Conservation (phyloP, 2,329 filamentous ascomycete species). For the Fusarium sp. region DNA sequence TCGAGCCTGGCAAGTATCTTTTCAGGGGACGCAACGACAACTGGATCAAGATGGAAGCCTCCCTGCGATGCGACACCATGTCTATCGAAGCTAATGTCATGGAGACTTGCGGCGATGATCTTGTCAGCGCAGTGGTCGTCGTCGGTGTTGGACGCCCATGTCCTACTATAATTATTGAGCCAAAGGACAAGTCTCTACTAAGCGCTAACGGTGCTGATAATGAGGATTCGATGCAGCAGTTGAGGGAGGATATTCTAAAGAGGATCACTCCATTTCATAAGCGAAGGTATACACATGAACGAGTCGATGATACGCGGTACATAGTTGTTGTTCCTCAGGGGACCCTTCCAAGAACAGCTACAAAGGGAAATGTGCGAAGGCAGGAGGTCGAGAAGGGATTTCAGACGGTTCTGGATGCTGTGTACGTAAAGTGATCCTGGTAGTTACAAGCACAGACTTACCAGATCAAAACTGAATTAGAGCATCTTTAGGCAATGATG, state of each 20-base stretch:
- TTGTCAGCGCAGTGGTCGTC: slow-evolving; percentile 31
- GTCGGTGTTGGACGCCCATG: slow-evolving; percentile 36
- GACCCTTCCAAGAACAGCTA: slow-evolving; percentile 29
- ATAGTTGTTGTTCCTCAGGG: slow-evolving; percentile 31
- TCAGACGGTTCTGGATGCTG: background rate
- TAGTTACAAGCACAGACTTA: background rate
- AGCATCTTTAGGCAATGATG: background rate
- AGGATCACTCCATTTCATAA: slow-evolving; percentile 38
- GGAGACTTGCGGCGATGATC: slow-evolving; percentile 32
- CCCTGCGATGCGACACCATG: slow-evolving; percentile 35
- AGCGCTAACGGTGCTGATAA: accelerated
- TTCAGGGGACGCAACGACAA: slow-evolving; percentile 37
- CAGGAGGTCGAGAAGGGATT: slow-evolving; percentile 23
- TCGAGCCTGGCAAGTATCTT: slow-evolving; percentile 31
- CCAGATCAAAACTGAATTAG: background rate
- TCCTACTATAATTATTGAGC: slow-evolving; percentile 34
- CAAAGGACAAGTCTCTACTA: background rate
- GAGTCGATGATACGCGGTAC: slow-evolving; percentile 25
- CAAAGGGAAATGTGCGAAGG: slow-evolving; percentile 37
- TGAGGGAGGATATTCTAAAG: slow-evolving; percentile 24
- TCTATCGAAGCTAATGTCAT: slow-evolving; percentile 38
- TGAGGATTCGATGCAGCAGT: background rate
- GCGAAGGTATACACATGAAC: slow-evolving; percentile 38
- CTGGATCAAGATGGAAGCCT: slow-evolving; percentile 44
- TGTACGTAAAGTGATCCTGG: background rate